Conservation (phyloP, 2,329 filamentous ascomycete genomes). For the Ophiostoma tasmaniense region DNA sequence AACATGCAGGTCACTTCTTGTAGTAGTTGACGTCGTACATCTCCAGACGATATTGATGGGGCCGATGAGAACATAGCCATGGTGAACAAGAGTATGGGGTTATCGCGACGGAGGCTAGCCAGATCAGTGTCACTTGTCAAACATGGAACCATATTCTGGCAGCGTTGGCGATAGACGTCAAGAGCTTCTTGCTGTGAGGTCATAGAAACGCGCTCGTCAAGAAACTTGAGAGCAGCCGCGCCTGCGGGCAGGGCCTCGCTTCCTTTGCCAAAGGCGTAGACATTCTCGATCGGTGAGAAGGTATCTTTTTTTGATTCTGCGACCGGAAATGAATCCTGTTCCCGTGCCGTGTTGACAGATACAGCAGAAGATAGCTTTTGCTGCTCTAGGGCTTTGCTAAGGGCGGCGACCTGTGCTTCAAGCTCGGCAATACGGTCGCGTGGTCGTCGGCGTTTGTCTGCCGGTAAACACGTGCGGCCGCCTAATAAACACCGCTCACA, state of each 20-base stretch:
- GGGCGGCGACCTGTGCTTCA: conserved; percentile 9
- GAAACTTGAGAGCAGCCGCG: conserved; percentile 6
- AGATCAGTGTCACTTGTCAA: background rate
- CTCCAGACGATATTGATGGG: background rate
- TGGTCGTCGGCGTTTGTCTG: conserved; percentile 10
- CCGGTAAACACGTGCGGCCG: conserved; percentile 8
- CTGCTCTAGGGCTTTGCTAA: conserved; percentile 6
- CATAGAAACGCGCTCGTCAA: conserved; percentile 4
- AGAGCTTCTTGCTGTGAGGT: conserved; percentile 2
- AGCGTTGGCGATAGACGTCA: background rate
- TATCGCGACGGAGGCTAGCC: conserved; percentile 3
- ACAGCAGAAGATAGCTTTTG: background rate
- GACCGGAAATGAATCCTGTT: background rate
- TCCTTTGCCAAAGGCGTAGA: conserved; percentile 3
- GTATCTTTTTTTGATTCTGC: background rate
- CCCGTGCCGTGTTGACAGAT: background rate
- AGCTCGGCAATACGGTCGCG: conserved; percentile 14
- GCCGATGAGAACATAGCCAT: conserved; percentile 7
- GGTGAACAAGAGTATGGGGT: background rate
- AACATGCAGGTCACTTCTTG: conserved; percentile 10
- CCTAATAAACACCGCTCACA: conserved; percentile 10
- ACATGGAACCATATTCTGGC: background rate
- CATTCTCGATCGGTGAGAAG: background rate
- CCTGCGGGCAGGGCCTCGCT: background rate
- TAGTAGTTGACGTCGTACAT: background rate